These are phyloP conservation scores for Termitomyces sp. DNA, from an alignment of 768 basidiomycete species.

Conservation along the genomic window DNA sequence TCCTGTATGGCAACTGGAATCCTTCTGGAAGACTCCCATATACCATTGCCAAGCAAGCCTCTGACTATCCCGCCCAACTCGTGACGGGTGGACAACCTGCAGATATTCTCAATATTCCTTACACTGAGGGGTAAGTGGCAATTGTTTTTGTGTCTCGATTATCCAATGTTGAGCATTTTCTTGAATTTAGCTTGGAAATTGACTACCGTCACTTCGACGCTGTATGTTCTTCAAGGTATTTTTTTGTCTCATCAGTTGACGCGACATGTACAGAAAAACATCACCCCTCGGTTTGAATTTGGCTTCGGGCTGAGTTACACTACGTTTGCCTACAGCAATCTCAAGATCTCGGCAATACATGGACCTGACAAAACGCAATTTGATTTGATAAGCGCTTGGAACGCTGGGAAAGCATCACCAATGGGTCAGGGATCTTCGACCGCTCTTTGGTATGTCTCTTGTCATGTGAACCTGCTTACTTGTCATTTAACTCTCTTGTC, in stretches of 20 bases:
- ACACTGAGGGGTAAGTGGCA: conserved; percentile 45
- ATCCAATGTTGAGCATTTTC: neutral
- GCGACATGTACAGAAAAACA: conserved; percentile 43
- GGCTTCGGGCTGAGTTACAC: conserved; percentile 90
- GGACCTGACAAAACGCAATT: conserved; percentile 31
- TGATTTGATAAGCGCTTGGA: conserved; percentile 45
- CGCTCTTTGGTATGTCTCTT: conserved; percentile 44
- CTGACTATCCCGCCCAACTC: conserved; percentile 55
- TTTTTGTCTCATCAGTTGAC: neutral
- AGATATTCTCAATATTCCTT: conserved; percentile 46
- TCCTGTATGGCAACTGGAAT: conserved; percentile 65
- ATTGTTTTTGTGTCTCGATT: neutral
- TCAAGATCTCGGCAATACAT: conserved; percentile 41
- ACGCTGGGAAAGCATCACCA: conserved; percentile 48
- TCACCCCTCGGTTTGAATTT: conserved; percentile 81
- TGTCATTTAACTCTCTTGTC: neutral
- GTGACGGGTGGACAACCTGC: conserved; percentile 27
- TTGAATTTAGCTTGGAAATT: conserved; percentile 42
- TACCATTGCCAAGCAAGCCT: conserved; percentile 57
- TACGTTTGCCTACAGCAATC: conserved; percentile 61
- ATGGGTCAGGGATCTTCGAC: conserved; percentile 52
- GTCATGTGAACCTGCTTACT: neutral
- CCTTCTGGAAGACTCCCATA: conserved; percentile 68
- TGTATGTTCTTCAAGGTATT: conserved; percentile 29
- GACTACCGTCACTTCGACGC: conserved; percentile 73